Conservation (phyloP, 208 protist species). For the Acanthamoeba lenticulata region DNA sequence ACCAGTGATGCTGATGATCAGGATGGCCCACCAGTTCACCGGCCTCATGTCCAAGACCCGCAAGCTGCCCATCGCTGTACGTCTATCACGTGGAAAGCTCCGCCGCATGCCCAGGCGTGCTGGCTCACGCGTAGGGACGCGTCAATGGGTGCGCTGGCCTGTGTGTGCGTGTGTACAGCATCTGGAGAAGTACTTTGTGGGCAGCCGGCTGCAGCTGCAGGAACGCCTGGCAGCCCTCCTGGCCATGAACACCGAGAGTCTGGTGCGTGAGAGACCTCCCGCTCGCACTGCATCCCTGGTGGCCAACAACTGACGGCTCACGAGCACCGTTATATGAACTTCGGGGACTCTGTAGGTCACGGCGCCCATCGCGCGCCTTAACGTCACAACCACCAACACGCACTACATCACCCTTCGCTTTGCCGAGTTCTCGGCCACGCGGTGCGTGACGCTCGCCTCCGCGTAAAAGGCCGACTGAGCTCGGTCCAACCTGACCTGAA, state of each 20-base stretch:
- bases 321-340: neutral
- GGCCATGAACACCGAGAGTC: constrained; percentile 24
- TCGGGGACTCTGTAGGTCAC: neutral
- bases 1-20: neutral
- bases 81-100: neutral
- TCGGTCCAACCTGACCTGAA: too few relatives aligned
- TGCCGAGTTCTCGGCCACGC: constrained; percentile 18
- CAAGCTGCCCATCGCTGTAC: neutral
- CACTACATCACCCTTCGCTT: constrained; percentile 40
- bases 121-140: neutral
- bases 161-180: neutral
- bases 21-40: neutral
- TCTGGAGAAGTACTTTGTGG: constrained; percentile 42
- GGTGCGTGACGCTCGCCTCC: neutral
- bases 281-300: neutral
- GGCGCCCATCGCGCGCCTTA: neutral
- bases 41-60: neutral
- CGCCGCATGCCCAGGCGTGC: neutral
- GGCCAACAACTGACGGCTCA: neutral
- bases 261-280: neutral
- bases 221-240: neutral
- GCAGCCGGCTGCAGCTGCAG: neutral
- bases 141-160: neutral
- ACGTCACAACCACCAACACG: neutral
- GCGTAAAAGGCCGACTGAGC: too few relatives aligned